Evolutionary conservation across 2,329 filamentous ascomycete genomes (phyloP).

Genomic region (Colletotrichum sansevieriae): DNA sequence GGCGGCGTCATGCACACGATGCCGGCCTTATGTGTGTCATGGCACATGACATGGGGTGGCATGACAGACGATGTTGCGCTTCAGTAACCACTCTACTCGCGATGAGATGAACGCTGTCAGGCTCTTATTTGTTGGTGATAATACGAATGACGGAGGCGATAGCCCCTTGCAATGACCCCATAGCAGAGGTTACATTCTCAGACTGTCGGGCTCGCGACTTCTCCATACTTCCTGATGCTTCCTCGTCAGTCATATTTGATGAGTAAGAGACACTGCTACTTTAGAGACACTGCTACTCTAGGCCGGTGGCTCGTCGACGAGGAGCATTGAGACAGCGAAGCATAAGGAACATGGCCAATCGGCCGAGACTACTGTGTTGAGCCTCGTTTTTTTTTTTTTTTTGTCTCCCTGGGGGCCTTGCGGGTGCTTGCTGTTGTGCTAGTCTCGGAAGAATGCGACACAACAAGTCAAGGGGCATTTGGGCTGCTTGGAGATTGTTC

Average conservation of each 20-base stretch:
- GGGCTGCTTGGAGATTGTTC: neutral
- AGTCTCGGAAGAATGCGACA: neutral
- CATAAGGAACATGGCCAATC: constrained; percentile 12
- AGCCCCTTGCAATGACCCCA: constrained; percentile 1
- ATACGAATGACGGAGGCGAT: constrained; percentile 1
- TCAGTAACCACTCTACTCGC: neutral
- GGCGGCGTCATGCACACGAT: constrained; percentile 22
- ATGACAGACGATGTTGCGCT: constrained; percentile 13
- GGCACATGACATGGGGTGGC: constrained; percentile 27
- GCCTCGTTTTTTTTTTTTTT: constrained; percentile 14
- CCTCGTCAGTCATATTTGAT: constrained; percentile 14
- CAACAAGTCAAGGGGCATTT: neutral
- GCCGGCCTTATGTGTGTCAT: constrained; percentile 40
- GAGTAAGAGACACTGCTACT: constrained; percentile 21
- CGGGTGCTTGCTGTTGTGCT: neutral
- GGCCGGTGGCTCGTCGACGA: constrained; percentile 4
- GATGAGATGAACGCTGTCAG: constrained; percentile 31
- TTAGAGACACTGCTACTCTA: constrained; percentile 10
- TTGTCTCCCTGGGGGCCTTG: constrained; percentile 2
- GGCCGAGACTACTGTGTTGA: constrained; percentile 32
- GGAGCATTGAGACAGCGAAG: neutral
- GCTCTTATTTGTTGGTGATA: constrained; percentile 22
- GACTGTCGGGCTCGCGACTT: neutral
- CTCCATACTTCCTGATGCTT: neutral
- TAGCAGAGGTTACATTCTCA: constrained; percentile 11